Evolutionary conservation across 2,329 filamentous ascomycete species (phyloP).

Genomic region (Colletotrichum sp.): DNA sequence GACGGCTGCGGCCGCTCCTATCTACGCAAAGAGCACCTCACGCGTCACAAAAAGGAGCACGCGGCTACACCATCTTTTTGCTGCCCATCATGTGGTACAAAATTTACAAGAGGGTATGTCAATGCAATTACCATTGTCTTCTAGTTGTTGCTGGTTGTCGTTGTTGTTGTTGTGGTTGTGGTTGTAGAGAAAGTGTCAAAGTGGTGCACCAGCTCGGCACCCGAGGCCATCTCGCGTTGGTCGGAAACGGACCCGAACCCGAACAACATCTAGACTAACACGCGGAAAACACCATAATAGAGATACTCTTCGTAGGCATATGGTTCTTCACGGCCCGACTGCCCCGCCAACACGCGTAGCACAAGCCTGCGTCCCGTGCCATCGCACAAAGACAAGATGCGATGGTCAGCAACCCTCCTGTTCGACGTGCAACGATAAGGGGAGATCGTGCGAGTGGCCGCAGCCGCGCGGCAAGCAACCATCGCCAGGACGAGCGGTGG

Average conservation of each 20-base stretch:
- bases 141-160: neutral
- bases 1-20: conserved; percentile 17
- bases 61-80: neutral
- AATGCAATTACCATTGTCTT: neutral
- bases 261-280: neutral
- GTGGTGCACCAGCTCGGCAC: neutral
- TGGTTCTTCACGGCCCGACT: conserved; percentile 9
- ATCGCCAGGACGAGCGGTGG: neutral
- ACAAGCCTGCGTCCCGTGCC: conserved; percentile 12
- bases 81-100: conserved; percentile 5
- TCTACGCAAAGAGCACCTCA: conserved; percentile 14
- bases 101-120: conserved; percentile 16
- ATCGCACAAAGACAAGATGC: conserved; percentile 14
- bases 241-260: neutral
- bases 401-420: conserved; percentile 9
- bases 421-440: conserved; percentile 5
- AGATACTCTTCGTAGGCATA: conserved; percentile 16
- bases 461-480: neutral
- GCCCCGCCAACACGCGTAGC: conserved; percentile 12
- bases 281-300: neutral
- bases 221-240: neutral
- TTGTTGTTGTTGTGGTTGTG: neutral
- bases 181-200: neutral
- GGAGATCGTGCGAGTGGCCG: conserved; percentile 6
- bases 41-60: conserved; percentile 16